A percentile compares a stretch with the other conserved stretches of the same genome.
Evolutionary conservation across 2,329 filamentous ascomycete species (phyloP).

Genomic region (Fusarium subtropicale): DNA sequence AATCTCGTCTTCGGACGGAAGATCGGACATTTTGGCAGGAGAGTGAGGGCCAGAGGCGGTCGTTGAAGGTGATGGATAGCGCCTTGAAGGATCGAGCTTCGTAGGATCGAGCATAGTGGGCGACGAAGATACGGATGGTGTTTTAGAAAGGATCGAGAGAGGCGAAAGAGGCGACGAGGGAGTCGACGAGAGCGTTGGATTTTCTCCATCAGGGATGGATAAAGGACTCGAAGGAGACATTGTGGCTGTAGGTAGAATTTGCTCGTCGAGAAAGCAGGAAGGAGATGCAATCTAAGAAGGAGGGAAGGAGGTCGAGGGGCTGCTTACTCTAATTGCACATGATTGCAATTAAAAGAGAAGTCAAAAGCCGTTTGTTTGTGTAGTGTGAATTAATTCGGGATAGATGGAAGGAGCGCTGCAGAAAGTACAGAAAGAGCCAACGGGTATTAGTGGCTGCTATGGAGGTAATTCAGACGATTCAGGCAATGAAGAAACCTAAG

Average conservation of each 20-base stretch:
- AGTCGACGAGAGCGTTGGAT: conserved; percentile 60
- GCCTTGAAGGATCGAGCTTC: conserved; percentile 55
- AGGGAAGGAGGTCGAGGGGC: conserved; percentile 9
- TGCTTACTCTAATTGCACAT: conserved; percentile 36
- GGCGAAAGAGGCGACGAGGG: conserved; percentile 68
- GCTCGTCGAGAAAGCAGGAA: conserved; percentile 4
- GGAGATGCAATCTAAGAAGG: conserved; percentile 19
- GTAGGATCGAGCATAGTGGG: conserved; percentile 56
- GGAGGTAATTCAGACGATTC: neutral
- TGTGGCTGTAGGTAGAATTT: conserved; percentile 17
- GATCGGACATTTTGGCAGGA: conserved; percentile 59
- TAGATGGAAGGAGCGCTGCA: conserved; percentile 14
- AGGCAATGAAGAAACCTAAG: neutral
- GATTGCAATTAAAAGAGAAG: conserved; percentile 26
- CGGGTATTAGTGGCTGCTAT: neutral
- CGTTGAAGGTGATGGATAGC: conserved; percentile 66
- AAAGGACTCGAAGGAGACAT: conserved; percentile 49
- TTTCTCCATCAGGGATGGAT: conserved; percentile 50
- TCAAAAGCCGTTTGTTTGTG: conserved; percentile 3
- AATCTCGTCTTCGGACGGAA: conserved; percentile 52
- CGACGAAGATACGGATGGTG: conserved; percentile 64
- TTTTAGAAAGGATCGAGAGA: conserved; percentile 65
- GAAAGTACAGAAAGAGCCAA: neutral
- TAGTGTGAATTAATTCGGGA: conserved; percentile 9
- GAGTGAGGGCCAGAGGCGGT: conserved; percentile 63